Base-by-base conservation (phyloP, 2,329 filamentous ascomycete genomes). In the Helminthosporium solani region DNA sequence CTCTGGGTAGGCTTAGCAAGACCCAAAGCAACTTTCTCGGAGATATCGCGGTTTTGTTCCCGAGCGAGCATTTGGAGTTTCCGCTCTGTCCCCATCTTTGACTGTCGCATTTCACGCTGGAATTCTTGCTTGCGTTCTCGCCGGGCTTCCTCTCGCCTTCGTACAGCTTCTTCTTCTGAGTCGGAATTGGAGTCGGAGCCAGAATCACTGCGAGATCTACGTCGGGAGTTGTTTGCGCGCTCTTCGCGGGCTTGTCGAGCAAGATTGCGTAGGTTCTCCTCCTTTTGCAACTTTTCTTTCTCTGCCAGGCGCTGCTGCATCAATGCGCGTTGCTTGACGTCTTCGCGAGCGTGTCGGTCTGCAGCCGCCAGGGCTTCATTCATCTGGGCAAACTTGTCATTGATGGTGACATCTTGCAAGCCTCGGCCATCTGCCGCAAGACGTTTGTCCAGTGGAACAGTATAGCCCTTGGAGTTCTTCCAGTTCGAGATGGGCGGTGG, bases 381-480 rank as follows among this genome's bases (percentile, higher is more conserved):
- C 66, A 99, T 95, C 62, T 95, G 90, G 2, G 92, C 92, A 66
- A 99, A 97, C 68, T 96, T 97, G 77, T 99, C 94, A 73, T 96
- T 97, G 73, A 99, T 97, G 6, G 90, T 87, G 33, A 96, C 84
- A 67, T 99, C 94, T 70, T 96, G 90, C 52, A 99, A 69, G 0
- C 90, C 90, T 61, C 94, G 82, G 11, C 94, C 94, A 69, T 97
- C 92, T 7, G 94, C 92, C 15, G 94, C 94, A 58, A 99, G 75
- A 66, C 94, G 86, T 76, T 99, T 99, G 70, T 99, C 94, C 41
- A 99, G 72, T 0, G 94, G 90, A 1, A 99, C 89, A 0, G 94
- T 99, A 66, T 96, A 99, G 61, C 94, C 94, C 75, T 97, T 97
- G 1, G 92, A 89, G 70, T 99, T 99, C 81, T 99, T 99, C 94